Evolutionary conservation across 306 rosid genomes (phyloP).

Genomic region (Vigna radiata): DNA sequence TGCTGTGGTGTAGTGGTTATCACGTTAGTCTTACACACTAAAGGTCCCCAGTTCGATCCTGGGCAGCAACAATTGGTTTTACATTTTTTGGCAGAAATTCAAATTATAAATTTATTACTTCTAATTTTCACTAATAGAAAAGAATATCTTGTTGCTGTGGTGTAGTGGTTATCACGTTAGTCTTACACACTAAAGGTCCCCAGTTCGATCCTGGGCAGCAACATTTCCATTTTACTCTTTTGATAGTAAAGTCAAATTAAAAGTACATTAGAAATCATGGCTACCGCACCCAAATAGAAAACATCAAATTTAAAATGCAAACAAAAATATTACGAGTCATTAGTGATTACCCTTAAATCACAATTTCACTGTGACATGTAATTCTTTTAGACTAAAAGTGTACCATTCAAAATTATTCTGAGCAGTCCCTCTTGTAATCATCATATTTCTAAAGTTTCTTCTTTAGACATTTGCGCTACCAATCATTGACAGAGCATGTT

Average conservation of each 20-base stretch:
- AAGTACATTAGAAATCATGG: no score
- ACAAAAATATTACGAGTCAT: no score
- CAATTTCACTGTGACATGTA: no score
- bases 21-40: conserved; percentile 73
- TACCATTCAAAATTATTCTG: neutral
- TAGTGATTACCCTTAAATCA: no score
- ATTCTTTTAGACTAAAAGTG: no score
- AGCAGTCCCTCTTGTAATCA: neutral
- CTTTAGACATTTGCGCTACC: neutral
- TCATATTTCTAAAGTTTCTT: neutral
- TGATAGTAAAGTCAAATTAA: no score
- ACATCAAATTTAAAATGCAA: no score
- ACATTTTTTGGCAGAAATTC: no score
- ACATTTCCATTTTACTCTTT: no score
- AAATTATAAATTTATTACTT: no score
- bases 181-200: conserved; percentile 89
- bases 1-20: conserved; percentile 51
- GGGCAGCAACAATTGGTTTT: conserved; percentile 57
- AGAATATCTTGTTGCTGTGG: conserved; percentile 4
- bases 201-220: conserved; percentile 92
- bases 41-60: conserved; percentile 92
- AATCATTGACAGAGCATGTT: neutral
- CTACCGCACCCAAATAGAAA: no score
- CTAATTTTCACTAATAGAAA: fast-evolving
- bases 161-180: conserved; percentile 51